A percentile compares a stretch with the other conserved stretches of the same genome.
Evolutionary conservation across 352 stramenopile species (phyloP).

Genomic region (Pseudoperonospora humuli): DNA sequence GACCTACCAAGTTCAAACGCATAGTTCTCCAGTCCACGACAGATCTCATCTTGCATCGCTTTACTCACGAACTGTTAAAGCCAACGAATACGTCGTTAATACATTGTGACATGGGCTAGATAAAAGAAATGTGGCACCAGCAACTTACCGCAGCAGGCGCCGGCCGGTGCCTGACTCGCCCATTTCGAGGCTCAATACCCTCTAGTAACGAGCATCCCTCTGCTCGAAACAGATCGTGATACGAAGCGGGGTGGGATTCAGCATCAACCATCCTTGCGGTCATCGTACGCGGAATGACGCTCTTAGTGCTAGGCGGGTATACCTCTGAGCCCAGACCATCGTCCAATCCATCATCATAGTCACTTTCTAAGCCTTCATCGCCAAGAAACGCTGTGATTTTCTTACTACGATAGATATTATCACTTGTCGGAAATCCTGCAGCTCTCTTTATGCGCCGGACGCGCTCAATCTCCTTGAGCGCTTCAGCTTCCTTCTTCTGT

Average conservation of each 20-base stretch:
- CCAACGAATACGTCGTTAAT: conserved; percentile 3
- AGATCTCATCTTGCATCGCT: conserved; percentile 22
- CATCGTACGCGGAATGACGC: conserved; percentile 21
- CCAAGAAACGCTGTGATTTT: conserved; percentile 26
- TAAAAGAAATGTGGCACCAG: not conserved
- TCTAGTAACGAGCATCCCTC: conserved; percentile 38
- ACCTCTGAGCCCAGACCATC: conserved; percentile 14
- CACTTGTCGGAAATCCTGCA: conserved; percentile 31
- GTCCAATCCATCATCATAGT: conserved; percentile 22
- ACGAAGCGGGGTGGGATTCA: conserved; percentile 23
- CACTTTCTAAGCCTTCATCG: conserved; percentile 17
- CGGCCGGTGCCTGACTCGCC: conserved; percentile 7
- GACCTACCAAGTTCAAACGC: conserved; percentile 34
- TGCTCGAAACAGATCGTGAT: conserved; percentile 32
- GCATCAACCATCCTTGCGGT: conserved; percentile 19
- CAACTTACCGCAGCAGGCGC: conserved; percentile 19
- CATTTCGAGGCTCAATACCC: conserved; percentile 33
- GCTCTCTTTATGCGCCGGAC: conserved; percentile 29
- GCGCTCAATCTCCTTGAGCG: conserved; percentile 19
- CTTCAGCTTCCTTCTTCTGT: conserved; percentile 14
- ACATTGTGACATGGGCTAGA: not conserved
- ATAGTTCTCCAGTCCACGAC: conserved; percentile 39
- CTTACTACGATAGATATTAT: conserved; percentile 31
- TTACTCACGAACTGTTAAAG: conserved; percentile 14
- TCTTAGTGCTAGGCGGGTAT: conserved; percentile 12